These are phyloP conservation scores for Telfairia occidentalis DNA, from an alignment of 331 rosid genomes.

Conservation along the genomic window DNA sequence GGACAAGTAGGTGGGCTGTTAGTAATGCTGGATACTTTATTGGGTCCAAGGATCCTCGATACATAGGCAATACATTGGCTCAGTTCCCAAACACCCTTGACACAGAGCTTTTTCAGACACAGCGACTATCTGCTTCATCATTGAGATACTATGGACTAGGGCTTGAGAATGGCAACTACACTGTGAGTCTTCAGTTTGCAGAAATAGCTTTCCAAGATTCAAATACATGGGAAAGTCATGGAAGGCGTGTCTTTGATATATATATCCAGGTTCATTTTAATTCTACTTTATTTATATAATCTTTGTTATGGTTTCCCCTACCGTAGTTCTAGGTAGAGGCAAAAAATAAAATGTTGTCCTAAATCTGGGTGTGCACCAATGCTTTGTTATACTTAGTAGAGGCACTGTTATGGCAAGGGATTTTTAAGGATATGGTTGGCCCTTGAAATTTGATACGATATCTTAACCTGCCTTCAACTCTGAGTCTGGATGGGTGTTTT, in stretches of 20 bases:
- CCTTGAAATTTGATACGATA: neutral
- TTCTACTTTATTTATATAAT: neutral
- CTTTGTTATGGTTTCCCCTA: neutral
- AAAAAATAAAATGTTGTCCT: neutral
- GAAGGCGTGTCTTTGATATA: slow-evolving; percentile 65
- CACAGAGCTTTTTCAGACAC: slow-evolving; percentile 50
- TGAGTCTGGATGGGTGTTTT: too few species aligned
- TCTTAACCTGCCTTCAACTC: too few species aligned
- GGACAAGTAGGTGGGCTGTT: slow-evolving; percentile 50
- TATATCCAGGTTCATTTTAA: slow-evolving; percentile 52
- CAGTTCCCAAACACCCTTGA: slow-evolving; percentile 41
- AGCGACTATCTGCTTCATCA: slow-evolving; percentile 69
- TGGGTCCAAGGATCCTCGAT: slow-evolving; percentile 13
- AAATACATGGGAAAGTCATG: slow-evolving; percentile 46
- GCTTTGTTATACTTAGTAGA: neutral
- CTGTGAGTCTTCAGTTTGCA: slow-evolving; percentile 52
- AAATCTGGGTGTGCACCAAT: neutral
- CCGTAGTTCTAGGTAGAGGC: neutral
- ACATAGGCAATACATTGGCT: slow-evolving; percentile 19
- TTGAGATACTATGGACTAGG: slow-evolving; percentile 76
- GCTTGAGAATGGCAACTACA: slow-evolving; percentile 70
- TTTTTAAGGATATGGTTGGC: neutral
- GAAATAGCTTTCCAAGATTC: slow-evolving; percentile 36
- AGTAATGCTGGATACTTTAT: slow-evolving; percentile 60
- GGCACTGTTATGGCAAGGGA: neutral